phyloP scores from a whole-genome alignment of 75 land plant species.

The Sequoiadendron giganteum region DNA sequence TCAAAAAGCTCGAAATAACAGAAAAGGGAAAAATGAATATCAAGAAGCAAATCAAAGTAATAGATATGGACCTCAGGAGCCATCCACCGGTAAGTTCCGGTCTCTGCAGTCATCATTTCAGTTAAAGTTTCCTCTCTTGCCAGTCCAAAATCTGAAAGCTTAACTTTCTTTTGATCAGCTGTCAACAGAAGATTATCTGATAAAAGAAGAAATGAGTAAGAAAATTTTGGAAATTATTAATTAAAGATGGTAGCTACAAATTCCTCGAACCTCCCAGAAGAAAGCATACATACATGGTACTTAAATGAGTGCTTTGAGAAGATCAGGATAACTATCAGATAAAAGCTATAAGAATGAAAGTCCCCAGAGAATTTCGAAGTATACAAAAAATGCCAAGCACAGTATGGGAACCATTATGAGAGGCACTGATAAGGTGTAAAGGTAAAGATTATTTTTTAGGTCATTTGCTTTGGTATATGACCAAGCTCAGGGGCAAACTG shows the following conservation, averaged over 20 bases:
- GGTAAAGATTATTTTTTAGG: background rate
- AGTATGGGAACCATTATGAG: background rate
- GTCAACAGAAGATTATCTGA: conserved; percentile 42
- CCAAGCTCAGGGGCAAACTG: background rate
- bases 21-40: too few relatives aligned
- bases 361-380: background rate
- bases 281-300: background rate
- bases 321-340: background rate
- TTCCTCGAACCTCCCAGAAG: background rate
- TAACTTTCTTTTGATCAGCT: conserved; percentile 40
- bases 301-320: background rate
- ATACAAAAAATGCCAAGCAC: background rate
- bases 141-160: conserved; percentile 47
- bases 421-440: background rate
- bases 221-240: background rate
- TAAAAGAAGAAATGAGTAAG: background rate
- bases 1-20: background rate
- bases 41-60: conserved; percentile 2
- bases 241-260: background rate
- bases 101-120: conserved; percentile 62
- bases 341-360: background rate
- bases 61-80: conserved; percentile 34
- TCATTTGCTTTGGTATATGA: background rate
- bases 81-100: conserved; percentile 57
- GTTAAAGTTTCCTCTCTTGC: conserved; percentile 48